Evolutionary conservation across 176 grass and related monocot genomes (phyloP).

Genomic region (Leersia perrieri): DNA sequence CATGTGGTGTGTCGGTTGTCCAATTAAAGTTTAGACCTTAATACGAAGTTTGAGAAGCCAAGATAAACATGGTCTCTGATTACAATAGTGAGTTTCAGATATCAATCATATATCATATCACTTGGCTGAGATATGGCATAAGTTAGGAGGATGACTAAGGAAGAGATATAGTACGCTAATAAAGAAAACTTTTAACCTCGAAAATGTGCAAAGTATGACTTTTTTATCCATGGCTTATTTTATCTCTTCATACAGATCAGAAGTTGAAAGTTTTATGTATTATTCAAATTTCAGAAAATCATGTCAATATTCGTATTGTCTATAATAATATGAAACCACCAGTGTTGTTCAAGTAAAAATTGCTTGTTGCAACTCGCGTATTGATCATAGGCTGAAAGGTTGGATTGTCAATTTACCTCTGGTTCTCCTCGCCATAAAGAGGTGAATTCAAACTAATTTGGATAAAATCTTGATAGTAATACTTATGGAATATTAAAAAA

Average conservation of each 20-base stretch:
- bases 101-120: not conserved
- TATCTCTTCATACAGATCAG: not conserved
- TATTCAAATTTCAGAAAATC: not conserved
- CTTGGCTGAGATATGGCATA: constrained; percentile 17
- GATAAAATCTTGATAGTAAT: not conserved
- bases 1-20: not conserved
- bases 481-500: not conserved
- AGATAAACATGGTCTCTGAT: not conserved
- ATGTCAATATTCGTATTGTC: not conserved
- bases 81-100: not conserved
- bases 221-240: not conserved
- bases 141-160: not conserved
- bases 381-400: not conserved
- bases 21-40: not conserved
- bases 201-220: not conserved
- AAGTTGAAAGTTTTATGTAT: not conserved
- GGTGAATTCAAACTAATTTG: not conserved
- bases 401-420: not conserved
- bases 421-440: not conserved
- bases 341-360: not conserved
- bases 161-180: constrained; percentile 7
- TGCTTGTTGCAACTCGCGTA: not conserved
- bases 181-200: not conserved
- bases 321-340: not conserved
- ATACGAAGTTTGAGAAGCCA: not conserved